These are phyloP conservation scores for Capsicum chinense DNA, from an alignment of 257 asterid genomes.

Conservation along the genomic window DNA sequence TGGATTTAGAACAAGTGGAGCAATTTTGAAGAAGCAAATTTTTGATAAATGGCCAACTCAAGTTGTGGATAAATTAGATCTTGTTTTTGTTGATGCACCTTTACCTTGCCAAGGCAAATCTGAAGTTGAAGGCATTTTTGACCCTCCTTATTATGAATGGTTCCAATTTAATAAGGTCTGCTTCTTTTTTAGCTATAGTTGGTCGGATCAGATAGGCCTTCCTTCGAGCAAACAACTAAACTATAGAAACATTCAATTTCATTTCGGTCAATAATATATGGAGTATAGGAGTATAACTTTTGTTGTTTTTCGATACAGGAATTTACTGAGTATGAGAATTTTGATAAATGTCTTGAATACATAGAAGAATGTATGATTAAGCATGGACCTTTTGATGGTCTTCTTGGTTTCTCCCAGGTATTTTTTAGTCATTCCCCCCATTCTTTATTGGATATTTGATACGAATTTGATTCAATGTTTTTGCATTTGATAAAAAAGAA, in stretches of 20 bases:
- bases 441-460: not conserved
- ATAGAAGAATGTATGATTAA: slow-evolving; percentile 75
- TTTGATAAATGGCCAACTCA: slow-evolving; percentile 75
- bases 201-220: not conserved
- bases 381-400: slow-evolving; percentile 88
- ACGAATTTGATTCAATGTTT: not conserved
- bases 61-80: slow-evolving; percentile 70
- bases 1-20: slow-evolving; percentile 90
- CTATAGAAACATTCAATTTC: too few species aligned
- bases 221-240: too few species aligned
- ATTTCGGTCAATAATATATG: not conserved
- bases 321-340: slow-evolving; percentile 64
- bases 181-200: not conserved
- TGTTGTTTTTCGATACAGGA: slow-evolving; percentile 51
- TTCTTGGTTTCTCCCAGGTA: slow-evolving; percentile 97
- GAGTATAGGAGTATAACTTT: not conserved
- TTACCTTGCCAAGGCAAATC: slow-evolving; percentile 76
- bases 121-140: slow-evolving; percentile 87
- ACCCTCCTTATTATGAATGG: slow-evolving; percentile 98
- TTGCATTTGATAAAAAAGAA: not conserved
- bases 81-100: slow-evolving; percentile 81
- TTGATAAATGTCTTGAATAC: slow-evolving; percentile 76
- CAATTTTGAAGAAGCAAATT: slow-evolving; percentile 69
- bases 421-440: not conserved
- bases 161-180: slow-evolving; percentile 83